Percentiles rank a stretch among this genome's conserved stretches.
These are phyloP conservation scores for Plasmodium knowlesi DNA, from an alignment of 169 alveolate genomes.

Conservation along the genomic window DNA sequence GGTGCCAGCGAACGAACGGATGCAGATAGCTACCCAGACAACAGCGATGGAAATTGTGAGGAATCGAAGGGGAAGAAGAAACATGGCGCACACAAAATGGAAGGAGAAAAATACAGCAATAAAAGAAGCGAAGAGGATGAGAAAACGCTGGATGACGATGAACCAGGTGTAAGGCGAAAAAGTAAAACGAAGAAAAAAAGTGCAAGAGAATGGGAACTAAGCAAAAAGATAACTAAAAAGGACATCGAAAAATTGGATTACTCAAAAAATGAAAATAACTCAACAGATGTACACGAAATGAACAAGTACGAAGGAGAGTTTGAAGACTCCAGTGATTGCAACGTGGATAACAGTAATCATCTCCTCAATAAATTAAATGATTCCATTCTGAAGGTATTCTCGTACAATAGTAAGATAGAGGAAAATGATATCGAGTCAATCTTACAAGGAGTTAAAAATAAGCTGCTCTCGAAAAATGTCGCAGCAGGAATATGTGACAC, in stretches of 20 bases:
- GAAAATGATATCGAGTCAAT: constrained; percentile 90
- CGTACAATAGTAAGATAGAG: constrained; percentile 87
- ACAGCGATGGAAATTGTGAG: neutral
- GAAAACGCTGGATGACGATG: neutral
- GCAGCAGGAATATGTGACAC: constrained; percentile 92
- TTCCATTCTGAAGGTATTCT: constrained; percentile 85
- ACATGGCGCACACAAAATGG: neutral
- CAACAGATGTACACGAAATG: constrained; percentile 3
- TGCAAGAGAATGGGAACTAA: constrained; percentile 73
- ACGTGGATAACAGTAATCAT: constrained; percentile 10
- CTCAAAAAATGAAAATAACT: constrained; percentile 19
- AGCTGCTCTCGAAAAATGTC: constrained; percentile 92
- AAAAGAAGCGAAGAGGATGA: constrained; percentile 11
- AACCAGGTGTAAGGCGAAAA: neutral
- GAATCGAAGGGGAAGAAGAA: neutral
- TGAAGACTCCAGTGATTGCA: constrained; percentile 66
- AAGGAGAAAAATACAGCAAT: constrained; percentile 7
- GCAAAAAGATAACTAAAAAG: constrained; percentile 31
- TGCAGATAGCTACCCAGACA: neutral
- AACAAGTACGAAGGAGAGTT: constrained; percentile 41
- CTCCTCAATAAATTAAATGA: constrained; percentile 81
- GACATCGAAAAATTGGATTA: constrained; percentile 61
- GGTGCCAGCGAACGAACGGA: neutral
- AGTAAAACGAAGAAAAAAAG: constrained; percentile 49
- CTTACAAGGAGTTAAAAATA: constrained; percentile 85